These are phyloP conservation scores for Arabidopsis lyrata DNA, from an alignment of 441 rosid genomes.

Conservation along the genomic window DNA sequence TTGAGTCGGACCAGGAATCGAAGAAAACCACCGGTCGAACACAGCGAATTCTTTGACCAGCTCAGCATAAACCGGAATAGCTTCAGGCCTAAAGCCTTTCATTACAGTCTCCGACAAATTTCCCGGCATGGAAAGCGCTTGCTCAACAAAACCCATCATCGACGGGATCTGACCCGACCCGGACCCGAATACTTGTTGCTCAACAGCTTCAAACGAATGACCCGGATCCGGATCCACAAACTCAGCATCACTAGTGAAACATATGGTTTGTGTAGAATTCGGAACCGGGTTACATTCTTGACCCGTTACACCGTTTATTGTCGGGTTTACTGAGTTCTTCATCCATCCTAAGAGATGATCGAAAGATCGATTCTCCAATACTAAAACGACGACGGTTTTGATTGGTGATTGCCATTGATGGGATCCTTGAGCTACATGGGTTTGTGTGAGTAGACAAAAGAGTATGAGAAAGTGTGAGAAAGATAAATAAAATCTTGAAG, in stretches of 20 bases:
- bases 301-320: constrained; percentile 86
- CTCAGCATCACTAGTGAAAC: constrained; percentile 85
- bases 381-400: constrained; percentile 83
- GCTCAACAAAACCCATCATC: constrained; percentile 92
- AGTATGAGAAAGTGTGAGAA: constrained; percentile 57
- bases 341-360: constrained; percentile 98
- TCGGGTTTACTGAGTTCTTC: constrained; percentile 75
- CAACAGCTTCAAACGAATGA: constrained; percentile 91
- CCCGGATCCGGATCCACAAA: constrained; percentile 98
- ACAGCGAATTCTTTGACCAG: constrained; percentile 79
- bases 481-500: constrained; percentile 46
- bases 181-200: constrained; percentile 76
- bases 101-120: constrained; percentile 80
- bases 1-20: constrained; percentile 97
- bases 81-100: constrained; percentile 83
- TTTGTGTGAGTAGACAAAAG: constrained; percentile 45
- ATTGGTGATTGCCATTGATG: constrained; percentile 70
- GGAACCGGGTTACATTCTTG: constrained; percentile 84
- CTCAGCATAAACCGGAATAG: constrained; percentile 71
- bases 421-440: constrained; percentile 46
- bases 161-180: constrained; percentile 57
- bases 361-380: constrained; percentile 94
- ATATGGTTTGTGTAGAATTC: constrained; percentile 52
- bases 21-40: constrained; percentile 95
- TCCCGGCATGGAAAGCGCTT: constrained; percentile 73